These are phyloP conservation scores for Phlebiopsis gigantea DNA, from an alignment of 768 basidiomycete species.

Conservation along the genomic window DNA sequence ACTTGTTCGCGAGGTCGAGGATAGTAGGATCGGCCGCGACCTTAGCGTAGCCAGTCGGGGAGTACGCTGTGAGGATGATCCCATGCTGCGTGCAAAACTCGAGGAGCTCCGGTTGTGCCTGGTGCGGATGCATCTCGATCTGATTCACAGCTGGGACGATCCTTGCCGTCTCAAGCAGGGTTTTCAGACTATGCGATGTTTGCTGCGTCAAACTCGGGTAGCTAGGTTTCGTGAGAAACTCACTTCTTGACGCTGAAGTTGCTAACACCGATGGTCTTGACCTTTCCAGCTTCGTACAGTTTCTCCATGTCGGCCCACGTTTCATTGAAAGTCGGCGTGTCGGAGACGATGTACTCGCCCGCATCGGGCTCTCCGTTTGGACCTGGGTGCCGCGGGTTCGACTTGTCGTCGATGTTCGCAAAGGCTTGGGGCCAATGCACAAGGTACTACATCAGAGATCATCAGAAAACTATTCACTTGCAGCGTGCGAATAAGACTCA, in stretches of 20 bases:
- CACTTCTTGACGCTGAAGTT: slow-evolving; percentile 47
- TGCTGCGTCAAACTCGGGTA: neutral
- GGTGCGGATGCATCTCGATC: slow-evolving; percentile 43
- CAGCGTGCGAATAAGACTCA: neutral
- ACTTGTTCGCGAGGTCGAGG: slow-evolving; percentile 39
- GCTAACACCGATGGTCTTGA: slow-evolving; percentile 48
- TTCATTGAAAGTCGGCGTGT: slow-evolving; percentile 28
- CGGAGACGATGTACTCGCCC: slow-evolving; percentile 20
- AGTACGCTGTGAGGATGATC: slow-evolving; percentile 46
- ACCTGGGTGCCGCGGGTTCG: slow-evolving; percentile 1
- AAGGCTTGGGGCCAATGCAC: slow-evolving; percentile 45
- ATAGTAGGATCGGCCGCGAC: slow-evolving; percentile 44
- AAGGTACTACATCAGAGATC: slow-evolving; percentile 37
- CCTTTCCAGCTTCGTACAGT: slow-evolving; percentile 40
- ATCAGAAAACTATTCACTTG: no score
- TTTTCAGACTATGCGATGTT: neutral
- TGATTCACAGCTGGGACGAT: slow-evolving; percentile 44
- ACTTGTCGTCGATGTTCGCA: slow-evolving; percentile 6
- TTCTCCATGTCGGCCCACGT: slow-evolving; percentile 50
- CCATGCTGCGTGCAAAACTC: slow-evolving; percentile 43
- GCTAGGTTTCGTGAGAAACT: neutral
- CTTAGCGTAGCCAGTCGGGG: slow-evolving; percentile 34
- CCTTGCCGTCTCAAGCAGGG: slow-evolving; percentile 31
- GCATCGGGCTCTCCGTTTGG: slow-evolving; percentile 1
- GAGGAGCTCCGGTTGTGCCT: slow-evolving; percentile 42